Evolutionary conservation across 2,329 filamentous ascomycete genomes (phyloP), one percentile per base, ranked within the genome.

Genomic region (Aspergillus novofumigatus): DNA sequence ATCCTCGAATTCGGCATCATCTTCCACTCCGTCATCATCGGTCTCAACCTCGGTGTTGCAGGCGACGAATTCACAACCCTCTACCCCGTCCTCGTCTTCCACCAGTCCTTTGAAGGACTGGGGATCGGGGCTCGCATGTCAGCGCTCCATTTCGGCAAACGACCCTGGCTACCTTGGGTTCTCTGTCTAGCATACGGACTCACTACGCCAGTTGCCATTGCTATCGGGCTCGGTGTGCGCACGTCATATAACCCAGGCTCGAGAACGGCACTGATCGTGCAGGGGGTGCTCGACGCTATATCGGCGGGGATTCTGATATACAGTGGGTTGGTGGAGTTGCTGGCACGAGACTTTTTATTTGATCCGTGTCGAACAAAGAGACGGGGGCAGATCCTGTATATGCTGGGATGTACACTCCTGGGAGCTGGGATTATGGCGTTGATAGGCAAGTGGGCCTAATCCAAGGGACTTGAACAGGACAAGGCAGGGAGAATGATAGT

Each of bases 21-120:
- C 54, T 86, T 87, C 72, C 84, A 87, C 72, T 84, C 81, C 3
- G 80, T 86, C 51, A 84, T 87, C 67, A 86, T 86, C 59, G 84
- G 84, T 1, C 77, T 87, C 53, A 86, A 84, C 53, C 74, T 87
- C 9, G 85, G 82, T 8, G 83, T 85, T n/a, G 78, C 80, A 0
- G 80, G 82, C 25, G 70, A 78, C 0, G 83, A 86, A 49, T 86
- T 86, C 71, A 69, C 74, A 32, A 81, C 82, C 0, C 75, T 86
- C 1, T 85, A 85, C 66, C 79, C 81, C 2, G 84, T 86, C 42
- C 75, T 87, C 1, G 79, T 85, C 55, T 86, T 87, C 72, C 84
- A 87, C 62, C 84, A 87, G 65, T 79, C 81, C 10, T 87, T 86
- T 57, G 84, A 87, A 62, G 84, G 84, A 52, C 78, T 87, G 0